Evolutionary conservation across 805 yeast species (phyloP).

Genomic region (Zygosaccharomyces lentus): DNA sequence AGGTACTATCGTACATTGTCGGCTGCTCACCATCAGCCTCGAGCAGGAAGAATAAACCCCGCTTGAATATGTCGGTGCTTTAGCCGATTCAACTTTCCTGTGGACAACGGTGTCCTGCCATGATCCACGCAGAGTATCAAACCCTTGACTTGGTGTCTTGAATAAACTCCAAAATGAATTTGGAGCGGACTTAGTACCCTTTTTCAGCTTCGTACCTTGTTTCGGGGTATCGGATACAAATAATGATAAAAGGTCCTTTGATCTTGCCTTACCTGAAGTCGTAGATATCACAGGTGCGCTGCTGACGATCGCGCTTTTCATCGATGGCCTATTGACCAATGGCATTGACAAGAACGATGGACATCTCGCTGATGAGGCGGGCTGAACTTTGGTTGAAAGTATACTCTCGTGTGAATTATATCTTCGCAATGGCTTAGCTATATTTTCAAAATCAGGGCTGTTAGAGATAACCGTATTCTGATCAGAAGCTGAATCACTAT

Average conservation of each 20-base stretch:
- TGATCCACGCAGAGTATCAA: background rate
- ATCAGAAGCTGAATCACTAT: conserved; percentile 18
- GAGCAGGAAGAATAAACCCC: conserved; percentile 4
- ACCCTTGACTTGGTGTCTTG: background rate
- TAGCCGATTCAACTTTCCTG: background rate
- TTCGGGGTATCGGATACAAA: conserved; percentile 8
- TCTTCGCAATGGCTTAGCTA: conserved; percentile 23
- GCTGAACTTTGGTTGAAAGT: conserved; percentile 20
- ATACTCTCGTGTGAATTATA: conserved; percentile 36
- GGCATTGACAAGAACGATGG: conserved; percentile 12
- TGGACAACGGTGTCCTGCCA: background rate
- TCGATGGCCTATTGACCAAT: conserved; percentile 8
- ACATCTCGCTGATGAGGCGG: background rate
- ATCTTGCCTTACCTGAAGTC: conserved; percentile 8
- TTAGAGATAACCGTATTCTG: conserved; percentile 27
- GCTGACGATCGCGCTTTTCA: conserved; percentile 12
- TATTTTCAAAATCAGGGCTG: conserved; percentile 9
- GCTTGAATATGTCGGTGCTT: background rate
- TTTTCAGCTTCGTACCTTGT: background rate
- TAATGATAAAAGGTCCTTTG: conserved; percentile 11
- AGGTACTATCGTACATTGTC: background rate
- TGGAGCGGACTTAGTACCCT: background rate
- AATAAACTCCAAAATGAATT: conserved; percentile 1
- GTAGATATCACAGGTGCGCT: conserved; percentile 13
- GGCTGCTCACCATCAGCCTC: background rate